Conservation (phyloP, 2,329 filamentous ascomycete genomes). For the Lachnellula subtilissima region DNA sequence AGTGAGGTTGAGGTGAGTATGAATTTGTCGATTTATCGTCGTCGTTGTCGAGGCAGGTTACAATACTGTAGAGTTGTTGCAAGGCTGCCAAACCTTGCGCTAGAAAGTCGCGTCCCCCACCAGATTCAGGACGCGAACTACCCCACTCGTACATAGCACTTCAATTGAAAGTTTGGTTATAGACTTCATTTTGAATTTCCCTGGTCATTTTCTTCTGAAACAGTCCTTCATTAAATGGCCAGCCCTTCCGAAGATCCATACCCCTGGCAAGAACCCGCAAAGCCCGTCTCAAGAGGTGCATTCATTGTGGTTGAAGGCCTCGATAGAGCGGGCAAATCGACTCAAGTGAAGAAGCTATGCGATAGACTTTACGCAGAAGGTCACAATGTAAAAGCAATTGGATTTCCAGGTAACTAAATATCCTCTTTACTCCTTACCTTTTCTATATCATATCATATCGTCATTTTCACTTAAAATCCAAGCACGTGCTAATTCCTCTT, state of each 20-base stretch:
- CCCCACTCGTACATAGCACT: no score
- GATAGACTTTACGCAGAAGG: conserved; percentile 47
- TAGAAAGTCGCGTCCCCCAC: conserved; percentile 8
- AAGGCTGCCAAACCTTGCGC: conserved; percentile 4
- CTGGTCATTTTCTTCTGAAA: background rate
- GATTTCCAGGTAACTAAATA: conserved; percentile 56
- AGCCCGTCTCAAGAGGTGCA: conserved; percentile 43
- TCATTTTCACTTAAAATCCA: no score
- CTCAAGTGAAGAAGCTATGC: conserved; percentile 58
- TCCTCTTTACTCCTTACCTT: background rate
- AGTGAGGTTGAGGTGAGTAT: background rate
- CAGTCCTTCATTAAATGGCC: conserved; percentile 10
- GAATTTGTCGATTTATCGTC: background rate
- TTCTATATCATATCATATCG: no score
- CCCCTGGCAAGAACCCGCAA: conserved; percentile 26
- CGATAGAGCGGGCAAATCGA: conserved; percentile 68
- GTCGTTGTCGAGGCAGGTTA: background rate
- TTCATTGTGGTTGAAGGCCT: conserved; percentile 69
- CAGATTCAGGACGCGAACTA: background rate
- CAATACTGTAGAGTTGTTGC: background rate
- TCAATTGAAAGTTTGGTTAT: no score
- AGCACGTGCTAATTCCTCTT: no score
- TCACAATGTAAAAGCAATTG: conserved; percentile 50
- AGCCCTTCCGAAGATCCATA: conserved; percentile 8
- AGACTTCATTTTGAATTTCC: background rate